Conservation (phyloP, 306 rosid genomes). For the Cucumis cinereus region DNA sequence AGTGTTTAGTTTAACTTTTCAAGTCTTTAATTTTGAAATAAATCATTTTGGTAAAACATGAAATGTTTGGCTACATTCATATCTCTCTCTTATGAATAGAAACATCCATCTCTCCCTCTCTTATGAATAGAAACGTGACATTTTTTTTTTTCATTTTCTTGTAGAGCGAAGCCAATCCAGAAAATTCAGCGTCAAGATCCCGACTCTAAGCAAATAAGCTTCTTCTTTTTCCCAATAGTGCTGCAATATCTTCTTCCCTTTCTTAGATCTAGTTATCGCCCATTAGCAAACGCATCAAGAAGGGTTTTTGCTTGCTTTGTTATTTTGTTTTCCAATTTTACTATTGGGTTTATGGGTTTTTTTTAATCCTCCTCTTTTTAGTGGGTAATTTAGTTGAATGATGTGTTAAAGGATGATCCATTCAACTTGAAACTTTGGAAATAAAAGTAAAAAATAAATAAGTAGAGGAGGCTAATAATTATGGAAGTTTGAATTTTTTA, state of each 20-base stretch:
- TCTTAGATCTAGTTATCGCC: background rate
- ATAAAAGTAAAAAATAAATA: no score
- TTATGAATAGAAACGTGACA: background rate
- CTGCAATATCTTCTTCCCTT: background rate
- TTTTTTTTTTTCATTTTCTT: background rate
- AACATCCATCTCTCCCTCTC: background rate
- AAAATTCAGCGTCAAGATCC: constrained; percentile 32
- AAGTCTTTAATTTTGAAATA: no score
- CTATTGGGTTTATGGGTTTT: no score
- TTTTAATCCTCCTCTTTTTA: background rate
- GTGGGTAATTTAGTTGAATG: background rate
- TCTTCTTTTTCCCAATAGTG: background rate
- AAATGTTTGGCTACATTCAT: no score
- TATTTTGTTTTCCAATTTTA: no score
- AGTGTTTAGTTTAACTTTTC: no score
- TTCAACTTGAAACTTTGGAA: background rate
- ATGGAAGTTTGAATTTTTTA: no score
- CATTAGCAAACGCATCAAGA: background rate
- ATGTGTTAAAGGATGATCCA: background rate
- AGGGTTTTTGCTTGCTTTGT: background rate
- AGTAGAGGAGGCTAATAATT: background rate
- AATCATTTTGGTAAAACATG: no score
- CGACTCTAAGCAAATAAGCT: constrained; percentile 32
- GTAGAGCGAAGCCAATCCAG: constrained; percentile 64
- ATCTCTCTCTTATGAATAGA: no score